These are phyloP conservation scores for Pleurotus ostreatus DNA, from an alignment of 768 basidiomycete species.

Conservation along the genomic window DNA sequence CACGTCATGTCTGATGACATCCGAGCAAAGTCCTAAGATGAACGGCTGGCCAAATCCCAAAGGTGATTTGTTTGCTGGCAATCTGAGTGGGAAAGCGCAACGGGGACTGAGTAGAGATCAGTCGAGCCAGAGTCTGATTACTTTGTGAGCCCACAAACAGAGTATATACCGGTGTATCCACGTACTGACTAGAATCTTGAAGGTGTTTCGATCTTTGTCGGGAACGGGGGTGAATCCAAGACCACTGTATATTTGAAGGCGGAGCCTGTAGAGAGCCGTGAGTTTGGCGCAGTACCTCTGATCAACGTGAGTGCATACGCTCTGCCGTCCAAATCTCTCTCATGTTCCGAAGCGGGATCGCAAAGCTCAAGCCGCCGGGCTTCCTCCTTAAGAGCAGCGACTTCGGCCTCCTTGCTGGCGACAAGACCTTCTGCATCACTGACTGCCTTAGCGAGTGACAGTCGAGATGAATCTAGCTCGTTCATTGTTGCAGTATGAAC, in stretches of 20 bases:
- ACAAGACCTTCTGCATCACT: conserved; percentile 65
- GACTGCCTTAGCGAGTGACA: conserved; percentile 71
- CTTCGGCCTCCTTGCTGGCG: conserved; percentile 66
- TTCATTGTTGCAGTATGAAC: conserved; percentile 59
- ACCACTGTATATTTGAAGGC: conserved; percentile 64
- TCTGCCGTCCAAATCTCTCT: conserved; percentile 62
- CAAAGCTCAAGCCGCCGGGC: conserved; percentile 56
- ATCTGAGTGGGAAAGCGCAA: not conserved
- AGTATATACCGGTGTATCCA: conserved; percentile 11
- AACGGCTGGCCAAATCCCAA: not conserved
- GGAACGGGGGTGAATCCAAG: conserved; percentile 69
- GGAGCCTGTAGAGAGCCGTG: conserved; percentile 39
- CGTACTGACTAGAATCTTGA: conserved; percentile 70
- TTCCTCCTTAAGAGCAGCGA: conserved; percentile 64
- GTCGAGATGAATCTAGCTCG: conserved; percentile 56
- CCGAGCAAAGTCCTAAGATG: no score
- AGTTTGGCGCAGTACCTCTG: no score
- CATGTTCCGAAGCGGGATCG: conserved; percentile 72
- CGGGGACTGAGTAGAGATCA: not conserved
- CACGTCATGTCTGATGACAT: no score
- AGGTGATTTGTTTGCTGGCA: not conserved
- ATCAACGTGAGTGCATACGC: conserved; percentile 39
- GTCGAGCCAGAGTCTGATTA: not conserved
- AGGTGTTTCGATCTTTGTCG: conserved; percentile 43
- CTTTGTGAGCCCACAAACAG: not conserved